Conservation (phyloP, 441 rosid genomes). For the Capsella rubella region DNA sequence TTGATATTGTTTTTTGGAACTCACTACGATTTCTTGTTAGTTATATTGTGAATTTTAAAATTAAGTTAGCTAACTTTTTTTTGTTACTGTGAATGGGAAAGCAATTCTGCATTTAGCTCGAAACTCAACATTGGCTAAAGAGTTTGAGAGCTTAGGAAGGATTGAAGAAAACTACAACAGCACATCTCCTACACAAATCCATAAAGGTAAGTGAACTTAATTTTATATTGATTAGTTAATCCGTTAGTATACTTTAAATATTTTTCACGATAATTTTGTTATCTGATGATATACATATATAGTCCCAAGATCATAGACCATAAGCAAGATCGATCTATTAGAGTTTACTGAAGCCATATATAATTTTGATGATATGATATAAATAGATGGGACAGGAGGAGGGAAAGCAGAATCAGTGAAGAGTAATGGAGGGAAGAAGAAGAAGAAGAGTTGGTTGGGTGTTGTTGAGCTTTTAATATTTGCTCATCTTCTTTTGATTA, state of each 20-base stretch:
- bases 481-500: slow-evolving; percentile 30
- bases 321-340: too few relatives aligned
- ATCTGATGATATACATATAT: neutral
- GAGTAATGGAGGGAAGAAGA: slow-evolving; percentile 48
- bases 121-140: slow-evolving; percentile 69
- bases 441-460: slow-evolving; percentile 46
- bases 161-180: slow-evolving; percentile 33
- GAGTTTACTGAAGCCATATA: neutral
- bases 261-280: neutral
- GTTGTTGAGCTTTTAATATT: slow-evolving; percentile 51
- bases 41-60: neutral
- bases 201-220: slow-evolving; percentile 41
- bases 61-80: neutral
- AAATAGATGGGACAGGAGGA: slow-evolving; percentile 47
- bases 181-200: slow-evolving; percentile 36
- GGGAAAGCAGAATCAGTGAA: slow-evolving; percentile 46
- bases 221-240: neutral
- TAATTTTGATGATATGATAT: neutral
- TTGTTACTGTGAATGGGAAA: slow-evolving; percentile 34
- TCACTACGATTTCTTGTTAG: neutral
- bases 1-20: neutral
- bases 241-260: neutral
- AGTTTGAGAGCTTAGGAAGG: slow-evolving; percentile 60
- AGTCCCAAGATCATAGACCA: neutral
- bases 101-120: slow-evolving; percentile 73